Conservation (phyloP, 768 basidiomycete species). For the Lentinula raphanica region DNA sequence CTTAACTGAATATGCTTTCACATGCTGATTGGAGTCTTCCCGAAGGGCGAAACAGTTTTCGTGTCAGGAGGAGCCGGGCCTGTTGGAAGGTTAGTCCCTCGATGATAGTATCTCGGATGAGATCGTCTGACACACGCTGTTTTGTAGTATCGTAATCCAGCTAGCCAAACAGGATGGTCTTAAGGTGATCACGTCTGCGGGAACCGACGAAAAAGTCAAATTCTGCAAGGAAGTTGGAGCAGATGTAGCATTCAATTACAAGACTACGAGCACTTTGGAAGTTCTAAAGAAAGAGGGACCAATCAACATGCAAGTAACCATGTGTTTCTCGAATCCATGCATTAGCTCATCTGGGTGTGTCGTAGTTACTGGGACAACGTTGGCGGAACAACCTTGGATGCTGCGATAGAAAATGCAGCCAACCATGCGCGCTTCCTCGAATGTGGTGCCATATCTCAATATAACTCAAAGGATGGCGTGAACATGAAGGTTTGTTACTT, state of each 20-base stretch:
- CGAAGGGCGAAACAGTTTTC: slow-evolving; percentile 36
- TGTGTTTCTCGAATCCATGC: not conserved
- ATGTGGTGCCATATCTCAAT: slow-evolving; percentile 5
- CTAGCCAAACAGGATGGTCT: slow-evolving; percentile 46
- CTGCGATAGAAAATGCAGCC: slow-evolving; percentile 43
- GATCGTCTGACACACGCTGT: not conserved
- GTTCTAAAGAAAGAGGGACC: slow-evolving; percentile 52
- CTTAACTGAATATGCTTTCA: too few relatives aligned
- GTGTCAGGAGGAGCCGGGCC: slow-evolving; percentile 39
- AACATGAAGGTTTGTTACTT: slow-evolving; percentile 1
- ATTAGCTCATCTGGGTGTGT: not conserved
- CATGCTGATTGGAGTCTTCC: not conserved
- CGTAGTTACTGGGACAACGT: slow-evolving; percentile 53
- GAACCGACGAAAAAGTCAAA: slow-evolving; percentile 68
- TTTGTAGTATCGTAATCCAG: slow-evolving; percentile 32
- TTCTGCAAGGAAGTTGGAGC: slow-evolving; percentile 58
- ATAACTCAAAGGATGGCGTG: slow-evolving; percentile 5
- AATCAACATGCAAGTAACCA: slow-evolving; percentile 32
- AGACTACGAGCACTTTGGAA: slow-evolving; percentile 48
- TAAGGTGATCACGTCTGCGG: slow-evolving; percentile 68
- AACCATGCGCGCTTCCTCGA: slow-evolving; percentile 44
- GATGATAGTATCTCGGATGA: not conserved
- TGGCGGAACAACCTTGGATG: slow-evolving; percentile 55
- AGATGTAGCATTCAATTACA: slow-evolving; percentile 72
- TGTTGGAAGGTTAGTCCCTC: slow-evolving; percentile 52